Conservation (phyloP, 345 rosid species). For the Pistacia atlantica region DNA sequence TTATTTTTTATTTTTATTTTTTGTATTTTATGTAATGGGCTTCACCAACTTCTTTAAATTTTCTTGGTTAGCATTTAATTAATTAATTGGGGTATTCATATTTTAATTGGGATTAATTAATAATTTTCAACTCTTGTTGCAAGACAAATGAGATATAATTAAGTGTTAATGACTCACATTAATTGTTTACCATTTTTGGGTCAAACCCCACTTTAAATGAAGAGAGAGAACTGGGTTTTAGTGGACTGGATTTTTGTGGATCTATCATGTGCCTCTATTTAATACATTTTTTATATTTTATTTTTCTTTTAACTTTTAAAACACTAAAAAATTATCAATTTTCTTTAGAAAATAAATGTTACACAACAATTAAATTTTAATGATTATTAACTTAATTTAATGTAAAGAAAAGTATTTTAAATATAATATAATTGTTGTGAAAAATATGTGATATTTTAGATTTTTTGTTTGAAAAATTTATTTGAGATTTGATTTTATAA, state of each 20-base stretch:
- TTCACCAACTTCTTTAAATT: conserved; percentile 24
- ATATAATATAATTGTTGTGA: too few relatives aligned
- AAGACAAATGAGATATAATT: conserved; percentile 15
- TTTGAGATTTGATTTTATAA: too few relatives aligned
- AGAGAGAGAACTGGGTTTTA: conserved; percentile 2
- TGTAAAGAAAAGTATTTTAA: too few relatives aligned
- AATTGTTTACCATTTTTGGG: conserved; percentile 8
- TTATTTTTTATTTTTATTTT: too few relatives aligned
- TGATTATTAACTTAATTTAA: too few relatives aligned
- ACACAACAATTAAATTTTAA: too few relatives aligned
- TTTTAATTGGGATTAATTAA: neutral
- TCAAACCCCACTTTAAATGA: conserved; percentile 26
- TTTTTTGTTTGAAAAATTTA: too few relatives aligned
- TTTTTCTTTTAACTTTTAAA: neutral
- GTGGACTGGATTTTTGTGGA: conserved; percentile 8
- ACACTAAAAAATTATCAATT: neutral
- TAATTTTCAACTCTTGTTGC: conserved; percentile 5
- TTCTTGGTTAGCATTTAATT: conserved; percentile 1
- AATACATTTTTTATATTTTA: neutral
- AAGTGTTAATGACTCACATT: neutral
- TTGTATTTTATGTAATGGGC: conserved; percentile 6
- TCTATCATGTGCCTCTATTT: conserved; percentile 19
- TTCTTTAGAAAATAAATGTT: too few relatives aligned
- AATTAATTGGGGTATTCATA: neutral
- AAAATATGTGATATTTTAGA: too few relatives aligned